Conservation (phyloP, 768 basidiomycete species). For the Collybiopsis luxurians region DNA sequence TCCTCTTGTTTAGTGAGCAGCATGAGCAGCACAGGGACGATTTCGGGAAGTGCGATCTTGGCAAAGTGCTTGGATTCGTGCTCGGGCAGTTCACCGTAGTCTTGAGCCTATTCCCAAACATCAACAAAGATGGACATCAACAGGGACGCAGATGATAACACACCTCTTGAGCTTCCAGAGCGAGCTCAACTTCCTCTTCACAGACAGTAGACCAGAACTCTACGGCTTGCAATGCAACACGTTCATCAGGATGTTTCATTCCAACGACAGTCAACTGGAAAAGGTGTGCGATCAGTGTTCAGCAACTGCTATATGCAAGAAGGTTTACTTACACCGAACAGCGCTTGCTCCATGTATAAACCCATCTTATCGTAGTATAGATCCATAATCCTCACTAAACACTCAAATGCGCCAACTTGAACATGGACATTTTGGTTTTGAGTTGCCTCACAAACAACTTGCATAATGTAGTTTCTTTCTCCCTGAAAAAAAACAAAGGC, state of each 20-base stretch:
- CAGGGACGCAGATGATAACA: constrained; percentile 12
- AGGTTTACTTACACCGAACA: constrained; percentile 86
- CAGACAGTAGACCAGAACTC: constrained; percentile 99
- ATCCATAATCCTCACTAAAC: constrained; percentile 94
- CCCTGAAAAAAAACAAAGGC: constrained; percentile 54
- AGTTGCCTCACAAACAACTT: constrained; percentile 98
- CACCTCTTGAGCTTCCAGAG: constrained; percentile 90
- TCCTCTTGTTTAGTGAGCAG: constrained; percentile 93
- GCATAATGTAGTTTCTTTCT: constrained; percentile 99
- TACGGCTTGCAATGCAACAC: constrained; percentile 92
- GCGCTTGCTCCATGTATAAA: constrained; percentile 98
- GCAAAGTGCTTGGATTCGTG: constrained; percentile 89
- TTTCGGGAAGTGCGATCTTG: constrained; percentile 91
- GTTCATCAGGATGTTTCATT: constrained; percentile 91
- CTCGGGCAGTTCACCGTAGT: constrained; percentile 86
- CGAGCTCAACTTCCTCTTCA: constrained; percentile 93
- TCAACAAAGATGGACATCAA: constrained; percentile 5
- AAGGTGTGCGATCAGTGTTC: constrained; percentile 7
- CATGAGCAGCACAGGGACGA: constrained; percentile 86
- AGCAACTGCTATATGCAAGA: not conserved
- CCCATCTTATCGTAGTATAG: constrained; percentile 99
- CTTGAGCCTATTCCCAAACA: constrained; percentile 59
- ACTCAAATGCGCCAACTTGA: constrained; percentile 96
- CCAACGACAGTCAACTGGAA: constrained; percentile 94
- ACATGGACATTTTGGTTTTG: constrained; percentile 78